Conservation (phyloP, 1,139 yeast species). For the Candida tetrigidarum region DNA sequence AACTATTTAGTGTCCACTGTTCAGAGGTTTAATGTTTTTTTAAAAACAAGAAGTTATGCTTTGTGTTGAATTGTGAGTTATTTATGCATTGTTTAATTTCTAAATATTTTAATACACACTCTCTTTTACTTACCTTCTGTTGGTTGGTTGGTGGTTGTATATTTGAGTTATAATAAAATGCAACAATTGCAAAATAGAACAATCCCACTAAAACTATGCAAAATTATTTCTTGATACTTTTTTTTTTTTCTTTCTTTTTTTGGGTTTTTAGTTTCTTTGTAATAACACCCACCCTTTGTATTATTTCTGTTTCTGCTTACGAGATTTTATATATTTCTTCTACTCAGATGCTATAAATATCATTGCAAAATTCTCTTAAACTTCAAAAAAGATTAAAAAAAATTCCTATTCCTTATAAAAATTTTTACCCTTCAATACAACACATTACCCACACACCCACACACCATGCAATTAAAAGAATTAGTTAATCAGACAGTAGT, state of each 20-base stretch:
- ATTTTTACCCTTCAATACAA: no score
- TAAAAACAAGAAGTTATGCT: background rate
- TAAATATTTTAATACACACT: background rate
- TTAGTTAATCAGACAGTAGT: conserved; percentile 10
- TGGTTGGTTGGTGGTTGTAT: no score
- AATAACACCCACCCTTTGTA: no score
- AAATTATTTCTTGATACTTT: conserved; percentile 4
- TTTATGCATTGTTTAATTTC: conserved; percentile 2
- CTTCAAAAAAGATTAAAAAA: background rate
- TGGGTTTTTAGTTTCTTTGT: no score
- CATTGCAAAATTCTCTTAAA: background rate
- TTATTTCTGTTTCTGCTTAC: no score
- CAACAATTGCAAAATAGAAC: conserved; percentile 5
- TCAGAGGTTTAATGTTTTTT: no score
- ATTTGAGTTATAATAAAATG: conserved; percentile 2
- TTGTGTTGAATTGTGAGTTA: background rate
- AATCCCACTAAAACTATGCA: background rate
- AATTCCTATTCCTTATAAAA: no score
- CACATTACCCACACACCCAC: background rate
- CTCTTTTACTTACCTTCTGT: background rate
- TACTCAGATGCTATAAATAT: conserved; percentile 4
- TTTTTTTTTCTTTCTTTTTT: no score
- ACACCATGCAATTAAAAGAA: conserved; percentile 12
- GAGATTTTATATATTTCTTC: no score
- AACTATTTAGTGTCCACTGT: background rate